phyloP scores from a whole-genome alignment of 305 asterid species.

The Solanum hybrid region DNA sequence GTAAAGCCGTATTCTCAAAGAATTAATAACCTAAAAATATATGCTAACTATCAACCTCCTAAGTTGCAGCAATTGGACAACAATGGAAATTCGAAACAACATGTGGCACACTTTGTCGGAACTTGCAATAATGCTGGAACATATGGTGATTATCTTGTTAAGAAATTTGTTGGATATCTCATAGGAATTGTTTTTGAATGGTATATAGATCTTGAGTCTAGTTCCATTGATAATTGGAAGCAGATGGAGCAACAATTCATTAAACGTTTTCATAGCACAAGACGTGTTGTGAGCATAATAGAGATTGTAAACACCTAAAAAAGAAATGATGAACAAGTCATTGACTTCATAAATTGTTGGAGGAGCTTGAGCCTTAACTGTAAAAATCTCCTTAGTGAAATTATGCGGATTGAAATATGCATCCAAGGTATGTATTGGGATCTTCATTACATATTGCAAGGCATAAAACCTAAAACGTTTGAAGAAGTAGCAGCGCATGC shows the following conservation, averaged over 20 bases:
- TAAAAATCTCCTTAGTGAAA: not conserved
- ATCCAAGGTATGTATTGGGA: not conserved
- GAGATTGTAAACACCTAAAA: not conserved
- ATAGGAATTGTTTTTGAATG: not conserved
- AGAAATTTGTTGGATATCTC: not conserved
- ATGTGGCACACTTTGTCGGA: not conserved
- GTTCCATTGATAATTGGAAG: not conserved
- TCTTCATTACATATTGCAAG: too few relatives aligned
- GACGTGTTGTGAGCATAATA: not conserved
- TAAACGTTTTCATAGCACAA: too few relatives aligned
- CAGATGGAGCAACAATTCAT: not conserved
- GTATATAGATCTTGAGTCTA: not conserved
- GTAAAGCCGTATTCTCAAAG: not conserved
- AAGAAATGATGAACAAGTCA: not conserved
- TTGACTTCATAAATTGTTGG: not conserved
- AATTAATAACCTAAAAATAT: not conserved
- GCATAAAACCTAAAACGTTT: too few relatives aligned
- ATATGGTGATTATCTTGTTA: not conserved
- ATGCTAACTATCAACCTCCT: not conserved
- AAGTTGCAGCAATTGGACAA: not conserved
- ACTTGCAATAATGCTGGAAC: not conserved
- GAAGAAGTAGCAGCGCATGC: not conserved
- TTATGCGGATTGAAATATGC: not conserved
- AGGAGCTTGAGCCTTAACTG: not conserved
- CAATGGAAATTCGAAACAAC: too few relatives aligned